Conservation (phyloP, 2,329 filamentous ascomycete genomes). For the Emergomyces orientalis region DNA sequence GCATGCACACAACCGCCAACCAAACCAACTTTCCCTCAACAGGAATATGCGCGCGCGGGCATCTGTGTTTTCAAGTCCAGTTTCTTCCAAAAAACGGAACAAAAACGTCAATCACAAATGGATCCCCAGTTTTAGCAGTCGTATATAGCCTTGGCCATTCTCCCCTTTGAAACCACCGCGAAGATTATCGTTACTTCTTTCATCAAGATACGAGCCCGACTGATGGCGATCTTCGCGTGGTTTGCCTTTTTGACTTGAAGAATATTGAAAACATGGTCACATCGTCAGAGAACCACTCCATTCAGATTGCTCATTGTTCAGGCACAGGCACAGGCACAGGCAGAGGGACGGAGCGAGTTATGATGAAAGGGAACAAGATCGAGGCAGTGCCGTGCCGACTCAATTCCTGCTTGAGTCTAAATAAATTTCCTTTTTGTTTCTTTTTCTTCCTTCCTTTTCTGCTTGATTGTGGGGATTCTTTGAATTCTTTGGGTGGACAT, state of each 20-base stretch:
- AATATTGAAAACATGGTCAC: not conserved
- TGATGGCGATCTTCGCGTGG: not conserved
- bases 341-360: not conserved
- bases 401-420: not conserved
- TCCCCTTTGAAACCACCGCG: not conserved
- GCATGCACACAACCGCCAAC: not conserved
- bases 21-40: not conserved
- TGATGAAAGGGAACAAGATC: not conserved
- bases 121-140: not conserved
- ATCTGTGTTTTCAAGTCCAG: not conserved
- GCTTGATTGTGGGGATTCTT: not conserved
- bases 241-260: not conserved
- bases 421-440: not conserved
- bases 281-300: not conserved
- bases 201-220: not conserved
- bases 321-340: not conserved
- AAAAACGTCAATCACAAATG: not conserved
- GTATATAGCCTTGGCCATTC: not conserved
- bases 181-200: not conserved
- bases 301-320: not conserved
- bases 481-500: not conserved
- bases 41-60: not conserved
- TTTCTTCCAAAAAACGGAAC: not conserved
- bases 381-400: not conserved
- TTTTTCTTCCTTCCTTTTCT: not conserved